Base-by-base conservation (phyloP, 2,329 filamentous ascomycete species). In the Pseudogymnoascus sp. region DNA sequence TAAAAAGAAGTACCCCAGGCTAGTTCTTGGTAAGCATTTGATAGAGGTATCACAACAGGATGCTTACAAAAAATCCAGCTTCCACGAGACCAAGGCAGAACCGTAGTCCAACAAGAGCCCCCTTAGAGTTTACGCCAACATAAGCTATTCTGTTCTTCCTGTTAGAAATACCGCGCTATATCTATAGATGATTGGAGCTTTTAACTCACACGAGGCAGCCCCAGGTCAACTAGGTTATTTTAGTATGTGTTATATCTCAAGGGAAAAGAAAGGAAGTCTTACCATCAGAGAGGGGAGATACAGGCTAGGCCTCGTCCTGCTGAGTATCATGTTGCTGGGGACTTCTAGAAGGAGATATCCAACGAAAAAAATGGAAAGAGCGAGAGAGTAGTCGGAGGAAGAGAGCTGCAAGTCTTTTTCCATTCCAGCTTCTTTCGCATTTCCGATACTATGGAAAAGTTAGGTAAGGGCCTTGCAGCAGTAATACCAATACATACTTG, bases 251-350 rank as follows among this genome's bases (percentile, higher is more conserved):
- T 15, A 53, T 11, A 31, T 53, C 26, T 5, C 44, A 77, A 19
- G 6, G 10, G 23, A 29, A n/a, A 10, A 17, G 3, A 11, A 53
- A 17, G 15, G 23, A 4, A 17, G 26, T 23, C 40, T 76, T 4
- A 80, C 71, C 82, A 86, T 83, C 67, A 80, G 78, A 6, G 68
- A 65, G 0, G 79, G 76, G 3, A 78, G 69, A 66, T 79, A 82
- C 15, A 79, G 67, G 59, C 33, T 37, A 1, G 59, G 59, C 3
- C 59, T 37, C 19, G 59, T 37, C 59, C 59, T 37, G 59, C 33
- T 60, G 13, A 60, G 59, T 37, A 60, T 60, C 33, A 60, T 37
- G 10, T 60, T 60, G 59, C 33, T 37, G 7, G 59, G 59, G n/a
- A 60, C 59, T 0, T 82, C 79, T 63, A 79, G 80, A 9, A 78